A percentile compares a stretch with the other conserved stretches of the same genome.
Evolutionary conservation across 192 early-diverging fungal genomes (phyloP).

Genomic region (Helicostylum pulchrum): DNA sequence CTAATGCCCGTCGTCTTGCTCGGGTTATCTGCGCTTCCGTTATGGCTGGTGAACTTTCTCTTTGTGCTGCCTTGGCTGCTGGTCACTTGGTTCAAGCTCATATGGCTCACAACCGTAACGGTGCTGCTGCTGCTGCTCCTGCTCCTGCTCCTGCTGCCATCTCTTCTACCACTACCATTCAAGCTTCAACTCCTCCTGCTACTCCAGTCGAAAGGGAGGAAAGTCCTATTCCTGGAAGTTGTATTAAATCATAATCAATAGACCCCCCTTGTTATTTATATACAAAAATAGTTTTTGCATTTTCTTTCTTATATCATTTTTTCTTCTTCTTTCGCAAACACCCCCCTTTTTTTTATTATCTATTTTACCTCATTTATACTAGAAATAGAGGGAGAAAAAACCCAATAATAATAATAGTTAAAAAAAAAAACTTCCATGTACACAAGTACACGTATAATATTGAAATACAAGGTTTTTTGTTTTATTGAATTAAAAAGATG

Average conservation of each 20-base stretch:
- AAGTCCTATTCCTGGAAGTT: slow-evolving; percentile 28
- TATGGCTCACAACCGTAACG: slow-evolving; percentile 81
- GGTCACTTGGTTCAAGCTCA: slow-evolving; percentile 88
- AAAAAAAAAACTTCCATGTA: too few species aligned
- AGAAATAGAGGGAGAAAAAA: too few species aligned
- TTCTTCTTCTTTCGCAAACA: too few species aligned
- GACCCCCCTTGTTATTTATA: too few species aligned
- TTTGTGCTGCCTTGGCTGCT: slow-evolving; percentile 82
- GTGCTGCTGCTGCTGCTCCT: slow-evolving; percentile 25
- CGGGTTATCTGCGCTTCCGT: slow-evolving; percentile 84
- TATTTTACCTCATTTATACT: too few species aligned
- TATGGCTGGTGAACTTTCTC: slow-evolving; percentile 89
- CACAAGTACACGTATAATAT: too few species aligned
- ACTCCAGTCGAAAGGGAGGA: slow-evolving; percentile 9
- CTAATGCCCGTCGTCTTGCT: slow-evolving; percentile 82
- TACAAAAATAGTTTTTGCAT: too few species aligned
- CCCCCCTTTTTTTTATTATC: too few species aligned
- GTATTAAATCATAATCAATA: slow-evolving; percentile 41
- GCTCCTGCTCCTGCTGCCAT: slow-evolving; percentile 1
- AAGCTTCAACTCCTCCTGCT: slow-evolving; percentile 21
- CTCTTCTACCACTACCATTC: slow-evolving; percentile 9
- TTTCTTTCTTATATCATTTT: too few species aligned
- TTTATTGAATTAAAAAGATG: too few species aligned
- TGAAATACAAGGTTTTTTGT: too few species aligned
- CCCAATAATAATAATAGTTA: too few species aligned